Base-by-base conservation (phyloP, 2,329 filamentous ascomycete genomes). In the Ophiostoma angusticollis region DNA sequence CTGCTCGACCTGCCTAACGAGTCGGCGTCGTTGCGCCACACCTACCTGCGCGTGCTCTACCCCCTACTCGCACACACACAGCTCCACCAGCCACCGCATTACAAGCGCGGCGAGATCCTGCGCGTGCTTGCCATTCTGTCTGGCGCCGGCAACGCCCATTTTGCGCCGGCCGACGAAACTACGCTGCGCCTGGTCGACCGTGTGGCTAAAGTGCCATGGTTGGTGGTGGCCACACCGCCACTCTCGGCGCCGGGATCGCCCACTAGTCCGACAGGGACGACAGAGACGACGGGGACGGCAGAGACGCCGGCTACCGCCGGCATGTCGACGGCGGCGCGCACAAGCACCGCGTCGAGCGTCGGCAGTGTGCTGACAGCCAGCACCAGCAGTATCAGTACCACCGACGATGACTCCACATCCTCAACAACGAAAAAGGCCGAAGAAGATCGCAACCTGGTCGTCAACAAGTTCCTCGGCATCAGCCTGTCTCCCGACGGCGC, bases 1-100 rank as follows among this genome's bases (percentile, higher is more conserved):
- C 68, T 98, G n/a, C 77, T 96, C 52, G 91, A 98, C 56, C 68
- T 98, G 8, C 91, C 93, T 0, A 80, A 89, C 52, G 89, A 94
- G 55, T 77, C 74, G 45, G 66, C 69, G 45, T 68, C 75, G 14
- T 65, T 98, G 41, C 76, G 89, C 27, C 91, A 98, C 57, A 98
- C 91, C 4, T 98, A 98, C 55, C 70, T 98, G 6, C 79, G 91
- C 23, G 91, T 98, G 4, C 65, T 98, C 11, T 86, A 93, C 53
- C 91, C 91, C 0, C 68, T 98, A 18, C 68, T 98, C 17, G 82
- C 84, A 27, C 84, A 98, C 55, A 95, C 89, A 2, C 91, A 96
- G 57, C 74, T 98, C 31, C 81, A 75, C 52, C 72, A 84, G 38
- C 79, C 87, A 16, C 85, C 84, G 1, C 78, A 94, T 55, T 96